These are phyloP conservation scores for Talaromyces sp. DNA, from an alignment of 2,329 filamentous ascomycete genomes.

Conservation along the genomic window DNA sequence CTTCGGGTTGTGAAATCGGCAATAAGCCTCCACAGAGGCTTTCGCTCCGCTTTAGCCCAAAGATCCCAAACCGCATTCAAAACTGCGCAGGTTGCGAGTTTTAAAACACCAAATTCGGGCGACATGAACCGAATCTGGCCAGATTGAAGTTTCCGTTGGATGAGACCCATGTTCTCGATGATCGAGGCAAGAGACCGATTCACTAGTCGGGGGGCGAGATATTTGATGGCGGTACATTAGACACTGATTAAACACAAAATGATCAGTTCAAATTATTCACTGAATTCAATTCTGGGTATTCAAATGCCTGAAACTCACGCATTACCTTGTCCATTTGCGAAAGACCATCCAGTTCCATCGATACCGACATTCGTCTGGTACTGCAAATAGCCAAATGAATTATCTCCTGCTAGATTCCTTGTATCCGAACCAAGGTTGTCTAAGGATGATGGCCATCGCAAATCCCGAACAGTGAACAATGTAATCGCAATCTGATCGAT, in stretches of 20 bases:
- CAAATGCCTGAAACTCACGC: neutral
- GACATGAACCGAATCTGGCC: conserved; percentile 5
- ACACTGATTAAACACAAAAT: too few species aligned
- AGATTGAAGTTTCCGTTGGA: conserved; percentile 1
- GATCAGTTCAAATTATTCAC: too few species aligned
- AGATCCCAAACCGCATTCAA: conserved; percentile 8
- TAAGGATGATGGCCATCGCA: conserved; percentile 6
- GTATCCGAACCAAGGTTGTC: conserved; percentile 4
- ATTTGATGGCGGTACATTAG: too few species aligned
- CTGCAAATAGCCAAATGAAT: conserved; percentile 9
- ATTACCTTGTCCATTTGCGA: conserved; percentile 6
- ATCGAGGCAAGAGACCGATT: neutral
- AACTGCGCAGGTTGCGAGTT: conserved; percentile 71
- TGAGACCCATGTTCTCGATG: conserved; percentile 5
- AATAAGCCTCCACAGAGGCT: conserved; percentile 87
- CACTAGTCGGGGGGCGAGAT: conserved; percentile 3
- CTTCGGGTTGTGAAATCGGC: conserved; percentile 84
- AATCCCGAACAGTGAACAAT: too few species aligned
- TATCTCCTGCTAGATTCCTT: conserved; percentile 12
- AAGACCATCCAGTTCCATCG: conserved; percentile 1
- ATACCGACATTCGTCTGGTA: conserved; percentile 12
- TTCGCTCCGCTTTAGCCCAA: conserved; percentile 54
- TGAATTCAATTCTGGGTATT: too few species aligned
- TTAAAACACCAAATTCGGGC: conserved; percentile 79
- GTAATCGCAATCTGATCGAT: too few species aligned